These are phyloP conservation scores for Sparassis latifolia DNA, from an alignment of 1,284 basidiomycete genomes.

Conservation along the genomic window DNA sequence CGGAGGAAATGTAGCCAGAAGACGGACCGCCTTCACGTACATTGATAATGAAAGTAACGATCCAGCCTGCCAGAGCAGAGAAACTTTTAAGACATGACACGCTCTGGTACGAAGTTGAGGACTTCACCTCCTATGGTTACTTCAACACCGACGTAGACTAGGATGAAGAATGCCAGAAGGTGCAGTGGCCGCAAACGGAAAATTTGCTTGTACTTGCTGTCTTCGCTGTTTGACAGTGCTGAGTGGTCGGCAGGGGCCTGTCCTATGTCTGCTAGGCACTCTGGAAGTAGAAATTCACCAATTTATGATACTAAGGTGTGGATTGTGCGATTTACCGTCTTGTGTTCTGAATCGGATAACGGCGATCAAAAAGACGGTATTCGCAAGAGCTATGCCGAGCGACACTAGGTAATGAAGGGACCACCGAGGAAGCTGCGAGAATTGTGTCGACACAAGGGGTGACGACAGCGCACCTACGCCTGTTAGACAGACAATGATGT, in stretches of 20 bases:
- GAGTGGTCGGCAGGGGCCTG: constrained; percentile 18
- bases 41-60: constrained; percentile 43
- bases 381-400: constrained; percentile 45
- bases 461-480: constrained; percentile 54
- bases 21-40: constrained; percentile 40
- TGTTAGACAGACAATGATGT: constrained; percentile 15
- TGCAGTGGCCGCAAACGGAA: constrained; percentile 32
- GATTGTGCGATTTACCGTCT: constrained; percentile 33
- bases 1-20: constrained; percentile 44
- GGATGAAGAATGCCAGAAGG: constrained; percentile 36
- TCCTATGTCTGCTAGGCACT: constrained; percentile 28
- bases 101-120: neutral
- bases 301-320: no score
- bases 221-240: constrained; percentile 2
- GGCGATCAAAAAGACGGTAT: constrained; percentile 33
- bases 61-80: constrained; percentile 35
- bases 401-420: constrained; percentile 64
- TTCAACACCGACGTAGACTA: constrained; percentile 43
- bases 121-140: constrained; percentile 38
- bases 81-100: neutral
- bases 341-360: constrained; percentile 53
- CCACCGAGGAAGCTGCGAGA: constrained; percentile 43
- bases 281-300: constrained; percentile 10
- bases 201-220: constrained; percentile 34
- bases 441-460: constrained; percentile 61